phyloP scores from a whole-genome alignment of 345 rosid genomes.

The Melaleuca alternifolia region DNA sequence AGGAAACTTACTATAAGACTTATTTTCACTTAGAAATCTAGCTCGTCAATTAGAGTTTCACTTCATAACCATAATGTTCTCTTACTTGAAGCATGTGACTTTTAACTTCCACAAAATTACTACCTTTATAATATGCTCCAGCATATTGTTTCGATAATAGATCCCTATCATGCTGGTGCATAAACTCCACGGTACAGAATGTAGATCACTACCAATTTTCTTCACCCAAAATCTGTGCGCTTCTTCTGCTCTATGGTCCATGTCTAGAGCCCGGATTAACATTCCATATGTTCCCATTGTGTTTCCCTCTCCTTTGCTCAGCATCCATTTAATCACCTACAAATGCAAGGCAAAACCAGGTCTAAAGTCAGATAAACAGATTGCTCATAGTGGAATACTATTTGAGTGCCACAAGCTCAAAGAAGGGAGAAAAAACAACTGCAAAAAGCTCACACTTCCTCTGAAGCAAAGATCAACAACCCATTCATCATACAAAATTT shows the following conservation, averaged over 20 bases:
- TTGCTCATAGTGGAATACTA: neutral
- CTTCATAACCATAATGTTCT: neutral
- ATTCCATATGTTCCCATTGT: slow-evolving; percentile 77
- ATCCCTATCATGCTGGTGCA: slow-evolving; percentile 65
- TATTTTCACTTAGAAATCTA: neutral
- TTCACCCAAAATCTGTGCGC: slow-evolving; percentile 78
- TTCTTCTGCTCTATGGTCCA: slow-evolving; percentile 85
- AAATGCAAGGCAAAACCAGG: neutral
- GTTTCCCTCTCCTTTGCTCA: slow-evolving; percentile 94
- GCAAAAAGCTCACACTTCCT: neutral
- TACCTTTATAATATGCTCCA: slow-evolving; percentile 67
- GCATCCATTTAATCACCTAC: slow-evolving; percentile 96
- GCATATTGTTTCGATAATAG: slow-evolving; percentile 82
- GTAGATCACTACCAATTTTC: slow-evolving; percentile 66
- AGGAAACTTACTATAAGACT: neutral
- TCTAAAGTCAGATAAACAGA: neutral
- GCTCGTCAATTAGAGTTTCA: neutral
- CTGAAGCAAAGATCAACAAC: neutral
- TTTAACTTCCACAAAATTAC: neutral
- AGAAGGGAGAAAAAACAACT: neutral
- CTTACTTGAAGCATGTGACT: neutral
- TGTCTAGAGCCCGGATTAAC: slow-evolving; percentile 72
- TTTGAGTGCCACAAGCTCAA: neutral
- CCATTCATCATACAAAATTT: neutral
- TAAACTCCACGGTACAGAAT: slow-evolving; percentile 86